Evolutionary conservation across 2,329 filamentous ascomycete genomes (phyloP).

Genomic region (Fusarium longipes): DNA sequence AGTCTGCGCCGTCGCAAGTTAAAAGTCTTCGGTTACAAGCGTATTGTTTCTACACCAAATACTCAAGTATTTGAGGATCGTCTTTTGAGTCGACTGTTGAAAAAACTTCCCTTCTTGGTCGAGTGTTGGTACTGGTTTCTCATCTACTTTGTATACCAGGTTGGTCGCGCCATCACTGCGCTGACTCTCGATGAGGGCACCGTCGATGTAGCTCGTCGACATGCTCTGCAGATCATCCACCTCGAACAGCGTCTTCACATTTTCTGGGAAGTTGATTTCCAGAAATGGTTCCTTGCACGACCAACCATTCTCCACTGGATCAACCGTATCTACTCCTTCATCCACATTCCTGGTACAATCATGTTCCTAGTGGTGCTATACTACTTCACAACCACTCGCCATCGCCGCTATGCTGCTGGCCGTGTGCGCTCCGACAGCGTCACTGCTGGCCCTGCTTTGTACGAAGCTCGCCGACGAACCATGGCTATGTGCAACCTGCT

Average conservation of each 20-base stretch:
- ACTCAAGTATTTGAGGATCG: slow-evolving; percentile 50
- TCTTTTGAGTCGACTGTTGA: slow-evolving; percentile 62
- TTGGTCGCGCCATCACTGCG: slow-evolving; percentile 78
- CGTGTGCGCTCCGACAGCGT: slow-evolving; percentile 47
- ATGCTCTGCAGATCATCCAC: slow-evolving; percentile 74
- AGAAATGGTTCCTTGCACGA: slow-evolving; percentile 63
- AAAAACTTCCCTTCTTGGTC: slow-evolving; percentile 76
- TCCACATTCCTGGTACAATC: slow-evolving; percentile 82
- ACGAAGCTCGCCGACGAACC: slow-evolving; percentile 67
- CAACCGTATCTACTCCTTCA: slow-evolving; percentile 80
- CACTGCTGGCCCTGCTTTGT: slow-evolving; percentile 59
- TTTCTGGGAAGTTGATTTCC: slow-evolving; percentile 73
- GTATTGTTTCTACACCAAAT: slow-evolving; percentile 49
- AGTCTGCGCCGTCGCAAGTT: slow-evolving; percentile 50
- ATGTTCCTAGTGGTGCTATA: slow-evolving; percentile 73
- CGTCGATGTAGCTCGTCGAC: slow-evolving; percentile 73
- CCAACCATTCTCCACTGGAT: slow-evolving; percentile 73
- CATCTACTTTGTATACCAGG: slow-evolving; percentile 82
- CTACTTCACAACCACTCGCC: slow-evolving; percentile 75
- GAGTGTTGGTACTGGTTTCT: slow-evolving; percentile 83
- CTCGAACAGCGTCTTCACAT: slow-evolving; percentile 73
- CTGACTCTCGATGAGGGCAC: slow-evolving; percentile 75
- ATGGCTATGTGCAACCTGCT: slow-evolving; percentile 71
- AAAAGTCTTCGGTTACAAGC: slow-evolving; percentile 49
- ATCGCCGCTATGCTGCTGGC: slow-evolving; percentile 53